phyloP scores from a whole-genome alignment of 2,329 filamentous ascomycete genomes.

The Pseudohalonectria lignicola region DNA sequence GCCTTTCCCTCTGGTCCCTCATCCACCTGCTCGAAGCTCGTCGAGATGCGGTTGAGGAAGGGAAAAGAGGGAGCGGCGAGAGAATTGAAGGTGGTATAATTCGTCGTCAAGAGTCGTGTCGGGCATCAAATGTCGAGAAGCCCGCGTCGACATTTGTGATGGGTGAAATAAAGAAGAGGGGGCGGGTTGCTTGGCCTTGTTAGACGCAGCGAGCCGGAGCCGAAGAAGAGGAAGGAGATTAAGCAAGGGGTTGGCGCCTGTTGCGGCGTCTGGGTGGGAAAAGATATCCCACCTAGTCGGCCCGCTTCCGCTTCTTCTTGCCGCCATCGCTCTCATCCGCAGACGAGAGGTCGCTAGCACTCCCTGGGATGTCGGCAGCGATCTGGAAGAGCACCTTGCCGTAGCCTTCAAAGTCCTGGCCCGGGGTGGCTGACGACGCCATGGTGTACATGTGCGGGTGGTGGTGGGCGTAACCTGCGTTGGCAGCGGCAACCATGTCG shows the following conservation, averaged over 20 bases:
- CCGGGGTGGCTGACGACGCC: slow-evolving; percentile 25
- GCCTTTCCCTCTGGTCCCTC: no score
- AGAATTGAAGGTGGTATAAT: slow-evolving; percentile 2
- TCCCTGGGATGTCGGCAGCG: slow-evolving; percentile 61
- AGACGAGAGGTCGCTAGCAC: slow-evolving; percentile 44
- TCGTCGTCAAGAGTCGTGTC: slow-evolving; percentile 21
- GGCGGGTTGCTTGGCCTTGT: no score
- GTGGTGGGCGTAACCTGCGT: slow-evolving; percentile 11
- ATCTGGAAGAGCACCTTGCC: slow-evolving; percentile 77
- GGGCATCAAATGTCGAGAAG: slow-evolving; percentile 18
- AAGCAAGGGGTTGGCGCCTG: no score
- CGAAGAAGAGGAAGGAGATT: no score
- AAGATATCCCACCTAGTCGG: no score
- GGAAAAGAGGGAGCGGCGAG: not conserved
- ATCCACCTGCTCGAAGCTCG: no score
- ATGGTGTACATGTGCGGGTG: slow-evolving; percentile 29
- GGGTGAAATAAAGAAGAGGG: no score
- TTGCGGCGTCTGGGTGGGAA: no score
- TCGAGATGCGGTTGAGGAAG: no score
- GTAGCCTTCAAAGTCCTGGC: slow-evolving; percentile 55
- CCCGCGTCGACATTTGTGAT: slow-evolving; percentile 3
- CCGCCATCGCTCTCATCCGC: slow-evolving; percentile 39
- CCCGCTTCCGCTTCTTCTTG: slow-evolving; percentile 74
- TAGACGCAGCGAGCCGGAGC: no score
- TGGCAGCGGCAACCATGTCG: slow-evolving; percentile 30